Evolutionary conservation across 208 protist genomes (phyloP).

Genomic region (Trypanosoma melophagium): DNA sequence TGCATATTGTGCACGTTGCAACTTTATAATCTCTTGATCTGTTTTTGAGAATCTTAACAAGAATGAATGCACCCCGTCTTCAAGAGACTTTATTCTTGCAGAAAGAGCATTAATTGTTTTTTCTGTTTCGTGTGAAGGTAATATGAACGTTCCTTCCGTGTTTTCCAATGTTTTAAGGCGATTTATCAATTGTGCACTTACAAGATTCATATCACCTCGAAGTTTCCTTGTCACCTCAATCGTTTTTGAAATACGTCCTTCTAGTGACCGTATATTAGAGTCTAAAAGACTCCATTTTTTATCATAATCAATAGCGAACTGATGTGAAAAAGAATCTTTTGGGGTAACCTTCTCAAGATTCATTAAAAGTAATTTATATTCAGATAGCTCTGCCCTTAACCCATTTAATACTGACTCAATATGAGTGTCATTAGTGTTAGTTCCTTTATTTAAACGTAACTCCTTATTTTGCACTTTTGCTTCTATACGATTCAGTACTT

Average conservation of each 20-base stretch:
- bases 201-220: neutral
- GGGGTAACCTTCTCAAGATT: too few relatives aligned
- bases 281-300: neutral
- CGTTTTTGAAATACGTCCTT: neutral
- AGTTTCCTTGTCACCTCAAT: neutral
- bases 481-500: neutral
- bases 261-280: neutral
- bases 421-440: neutral
- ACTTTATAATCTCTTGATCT: neutral
- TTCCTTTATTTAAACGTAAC: neutral
- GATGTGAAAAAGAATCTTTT: too few relatives aligned
- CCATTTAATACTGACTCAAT: neutral
- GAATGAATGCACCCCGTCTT: neutral
- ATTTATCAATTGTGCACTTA: neutral
- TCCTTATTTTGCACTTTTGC: neutral
- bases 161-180: neutral
- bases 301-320: neutral
- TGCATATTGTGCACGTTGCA: neutral
- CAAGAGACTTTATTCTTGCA: neutral
- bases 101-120: neutral
- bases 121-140: too few relatives aligned
- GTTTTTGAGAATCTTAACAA: neutral
- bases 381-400: neutral
- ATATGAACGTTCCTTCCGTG: neutral
- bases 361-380: neutral